These are phyloP conservation scores for Phlebopus sp. DNA, from an alignment of 1,284 basidiomycete species.

Conservation along the genomic window DNA sequence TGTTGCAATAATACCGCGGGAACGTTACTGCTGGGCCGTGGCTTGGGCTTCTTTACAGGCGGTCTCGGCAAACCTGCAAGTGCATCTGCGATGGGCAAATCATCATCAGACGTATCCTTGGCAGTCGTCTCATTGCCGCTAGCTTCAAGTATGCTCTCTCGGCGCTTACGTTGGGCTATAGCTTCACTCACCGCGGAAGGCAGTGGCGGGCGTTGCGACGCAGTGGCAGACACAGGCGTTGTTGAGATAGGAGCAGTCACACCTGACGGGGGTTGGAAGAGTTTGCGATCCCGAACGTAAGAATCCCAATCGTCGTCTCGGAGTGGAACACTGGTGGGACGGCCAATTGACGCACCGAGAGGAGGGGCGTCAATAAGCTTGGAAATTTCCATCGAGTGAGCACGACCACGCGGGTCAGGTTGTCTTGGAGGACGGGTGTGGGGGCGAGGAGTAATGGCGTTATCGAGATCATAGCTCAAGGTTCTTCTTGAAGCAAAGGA, in stretches of 20 bases:
- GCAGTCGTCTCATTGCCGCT: slow-evolving; percentile 38
- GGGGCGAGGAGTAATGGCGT: slow-evolving; percentile 44
- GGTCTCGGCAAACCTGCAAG: slow-evolving; percentile 24
- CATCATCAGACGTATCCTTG: slow-evolving; percentile 39
- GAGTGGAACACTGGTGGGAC: slow-evolving; percentile 70
- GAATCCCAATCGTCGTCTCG: slow-evolving; percentile 72
- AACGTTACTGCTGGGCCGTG: slow-evolving; percentile 34
- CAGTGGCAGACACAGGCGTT: slow-evolving; percentile 43
- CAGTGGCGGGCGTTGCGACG: slow-evolving; percentile 45
- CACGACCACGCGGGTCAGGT: slow-evolving; percentile 60
- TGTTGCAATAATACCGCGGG: slow-evolving; percentile 62
- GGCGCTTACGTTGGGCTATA: slow-evolving; percentile 59
- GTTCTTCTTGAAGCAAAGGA: slow-evolving; percentile 66
- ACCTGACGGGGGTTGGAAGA: slow-evolving; percentile 78
- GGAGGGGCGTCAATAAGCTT: slow-evolving; percentile 43
- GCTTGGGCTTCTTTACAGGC: slow-evolving; percentile 36
- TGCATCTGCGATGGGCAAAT: slow-evolving; percentile 51
- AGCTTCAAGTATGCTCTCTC: slow-evolving; percentile 53
- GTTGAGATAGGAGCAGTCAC: slow-evolving; percentile 69
- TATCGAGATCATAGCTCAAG: slow-evolving; percentile 59
- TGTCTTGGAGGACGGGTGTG: slow-evolving; percentile 67
- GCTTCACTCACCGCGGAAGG: slow-evolving; percentile 73
- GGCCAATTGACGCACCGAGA: slow-evolving; percentile 52
- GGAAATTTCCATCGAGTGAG: slow-evolving; percentile 66
- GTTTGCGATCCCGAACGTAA: slow-evolving; percentile 75